phyloP scores from a whole-genome alignment of 2,329 filamentous ascomycete genomes.

The Trichoderma lentiforme region DNA sequence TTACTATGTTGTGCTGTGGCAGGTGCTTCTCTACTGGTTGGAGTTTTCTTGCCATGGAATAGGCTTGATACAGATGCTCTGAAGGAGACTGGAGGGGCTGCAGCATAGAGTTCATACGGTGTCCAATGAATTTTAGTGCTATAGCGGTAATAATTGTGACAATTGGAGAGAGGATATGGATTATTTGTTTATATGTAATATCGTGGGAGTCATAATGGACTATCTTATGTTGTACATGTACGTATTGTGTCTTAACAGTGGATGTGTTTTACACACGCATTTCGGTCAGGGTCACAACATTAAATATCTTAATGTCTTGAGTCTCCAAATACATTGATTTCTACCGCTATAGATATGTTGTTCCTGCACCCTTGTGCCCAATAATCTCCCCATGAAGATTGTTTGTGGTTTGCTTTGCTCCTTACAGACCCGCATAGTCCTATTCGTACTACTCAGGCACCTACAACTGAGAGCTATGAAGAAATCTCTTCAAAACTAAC shows the following conservation, averaged over 20 bases:
- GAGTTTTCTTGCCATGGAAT: not conserved
- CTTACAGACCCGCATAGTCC: not conserved
- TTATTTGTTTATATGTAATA: not conserved
- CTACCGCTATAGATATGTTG: not conserved
- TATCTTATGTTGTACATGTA: not conserved
- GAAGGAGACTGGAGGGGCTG: not conserved
- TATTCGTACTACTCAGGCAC: no score
- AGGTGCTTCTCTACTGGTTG: not conserved
- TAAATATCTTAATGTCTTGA: no score
- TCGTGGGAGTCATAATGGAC: no score
- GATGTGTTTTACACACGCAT: not conserved
- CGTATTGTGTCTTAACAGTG: not conserved
- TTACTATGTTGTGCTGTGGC: not conserved
- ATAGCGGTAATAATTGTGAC: not conserved
- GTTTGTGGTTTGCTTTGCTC: not conserved
- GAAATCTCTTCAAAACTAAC: not conserved
- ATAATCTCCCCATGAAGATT: not conserved
- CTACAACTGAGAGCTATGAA: not conserved
- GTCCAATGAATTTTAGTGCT: not conserved
- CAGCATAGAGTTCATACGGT: not conserved
- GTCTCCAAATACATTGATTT: not conserved
- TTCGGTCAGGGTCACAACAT: no score
- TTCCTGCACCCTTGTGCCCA: not conserved
- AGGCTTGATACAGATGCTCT: not conserved
- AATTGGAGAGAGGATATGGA: not conserved